These are phyloP conservation scores for Paecilomyces formosus DNA, from an alignment of 2,329 filamentous ascomycete species.

Conservation along the genomic window DNA sequence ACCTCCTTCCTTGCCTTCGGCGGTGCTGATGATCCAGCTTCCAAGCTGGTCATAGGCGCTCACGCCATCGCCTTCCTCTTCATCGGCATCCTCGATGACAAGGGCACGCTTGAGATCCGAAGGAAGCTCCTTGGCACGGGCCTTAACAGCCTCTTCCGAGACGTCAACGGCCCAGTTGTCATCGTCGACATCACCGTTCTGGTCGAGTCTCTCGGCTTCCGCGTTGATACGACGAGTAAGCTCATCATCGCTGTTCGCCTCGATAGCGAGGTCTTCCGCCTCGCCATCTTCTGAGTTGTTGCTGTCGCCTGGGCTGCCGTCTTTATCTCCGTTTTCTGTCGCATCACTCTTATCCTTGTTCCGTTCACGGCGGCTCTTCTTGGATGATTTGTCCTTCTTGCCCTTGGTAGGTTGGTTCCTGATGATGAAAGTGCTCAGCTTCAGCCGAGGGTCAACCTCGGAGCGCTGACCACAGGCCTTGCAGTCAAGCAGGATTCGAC, in stretches of 20 bases:
- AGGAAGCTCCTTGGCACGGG: conserved; percentile 87
- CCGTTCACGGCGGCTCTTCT: conserved; percentile 71
- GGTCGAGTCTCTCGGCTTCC: conserved; percentile 65
- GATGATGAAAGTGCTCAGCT: conserved; percentile 93
- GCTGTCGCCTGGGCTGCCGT: conserved; percentile 59
- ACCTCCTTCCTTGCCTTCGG: conserved; percentile 60
- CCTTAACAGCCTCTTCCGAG: conserved; percentile 89
- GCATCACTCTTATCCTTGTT: conserved; percentile 64
- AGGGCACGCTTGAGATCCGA: conserved; percentile 90
- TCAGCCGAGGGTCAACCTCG: conserved; percentile 85
- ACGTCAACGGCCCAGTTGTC: conserved; percentile 95
- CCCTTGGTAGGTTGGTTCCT: conserved; percentile 90
- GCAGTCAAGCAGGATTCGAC: conserved; percentile 87
- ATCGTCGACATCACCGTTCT: conserved; percentile 64
- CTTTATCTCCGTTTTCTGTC: conserved; percentile 51
- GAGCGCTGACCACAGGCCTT: conserved; percentile 95
- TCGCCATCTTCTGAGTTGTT: conserved; percentile 54
- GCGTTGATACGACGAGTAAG: conserved; percentile 68
- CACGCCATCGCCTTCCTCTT: conserved; percentile 70
- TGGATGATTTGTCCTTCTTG: conserved; percentile 95
- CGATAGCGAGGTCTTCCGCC: conserved; percentile 55
- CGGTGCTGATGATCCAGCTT: conserved; percentile 78
- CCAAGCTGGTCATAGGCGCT: conserved; percentile 85
- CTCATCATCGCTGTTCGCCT: conserved; percentile 83
- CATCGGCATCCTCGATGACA: conserved; percentile 71